phyloP scores from a whole-genome alignment of 139 green algal genomes.

The Chlamydomonas applanata region DNA sequence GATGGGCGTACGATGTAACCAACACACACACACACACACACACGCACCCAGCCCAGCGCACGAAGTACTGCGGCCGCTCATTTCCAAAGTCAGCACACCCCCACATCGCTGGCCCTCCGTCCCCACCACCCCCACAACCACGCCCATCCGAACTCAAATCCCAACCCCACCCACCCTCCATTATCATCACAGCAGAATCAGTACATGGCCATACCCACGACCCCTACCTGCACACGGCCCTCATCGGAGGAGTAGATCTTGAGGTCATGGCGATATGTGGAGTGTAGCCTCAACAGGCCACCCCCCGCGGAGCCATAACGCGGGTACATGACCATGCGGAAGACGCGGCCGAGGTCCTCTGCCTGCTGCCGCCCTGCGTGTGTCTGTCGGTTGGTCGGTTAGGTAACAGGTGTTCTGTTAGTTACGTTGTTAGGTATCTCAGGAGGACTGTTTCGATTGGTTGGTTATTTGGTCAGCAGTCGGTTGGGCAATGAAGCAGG shows the following conservation, averaged over 20 bases:
- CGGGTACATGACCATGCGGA: slow-evolving; percentile 97
- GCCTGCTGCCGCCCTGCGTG: slow-evolving; percentile 67
- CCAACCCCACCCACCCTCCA: background rate
- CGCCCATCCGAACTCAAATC: background rate
- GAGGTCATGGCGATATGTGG: slow-evolving; percentile 96
- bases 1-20: too few species aligned
- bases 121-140: background rate
- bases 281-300: slow-evolving; percentile 95
- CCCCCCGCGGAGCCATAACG: slow-evolving; percentile 40
- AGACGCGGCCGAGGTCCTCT: slow-evolving; percentile 86
- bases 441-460: too few species aligned
- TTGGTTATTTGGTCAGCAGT: too few species aligned
- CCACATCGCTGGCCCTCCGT: too few species aligned
- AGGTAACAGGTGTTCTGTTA: background rate
- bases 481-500: too few species aligned
- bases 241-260: slow-evolving; percentile 97
- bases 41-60: too few species aligned
- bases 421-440: too few species aligned
- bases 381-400: too few species aligned
- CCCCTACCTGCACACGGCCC: slow-evolving; percentile 83
- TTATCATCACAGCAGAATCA: background rate
- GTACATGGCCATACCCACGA: too few species aligned
- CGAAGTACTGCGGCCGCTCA: too few species aligned
- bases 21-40: too few species aligned
- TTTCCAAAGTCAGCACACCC: too few species aligned